Conservation (phyloP, 192 early-diverging fungal genomes). For the Diversispora eburnea region DNA sequence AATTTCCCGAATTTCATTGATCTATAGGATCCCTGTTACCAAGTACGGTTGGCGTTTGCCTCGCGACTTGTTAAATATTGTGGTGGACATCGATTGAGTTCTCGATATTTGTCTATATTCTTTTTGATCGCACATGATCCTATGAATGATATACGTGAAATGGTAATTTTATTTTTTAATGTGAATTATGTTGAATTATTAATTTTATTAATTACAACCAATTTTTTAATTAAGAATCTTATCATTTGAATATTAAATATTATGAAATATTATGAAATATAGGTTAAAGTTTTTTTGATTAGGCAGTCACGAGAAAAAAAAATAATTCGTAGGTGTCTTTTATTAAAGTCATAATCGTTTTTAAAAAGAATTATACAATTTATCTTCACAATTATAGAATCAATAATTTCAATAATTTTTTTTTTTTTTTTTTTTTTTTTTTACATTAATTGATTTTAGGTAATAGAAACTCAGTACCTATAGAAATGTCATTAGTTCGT, state of each 20-base stretch:
- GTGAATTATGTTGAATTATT: no score
- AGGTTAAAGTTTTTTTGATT: slow-evolving; percentile 21
- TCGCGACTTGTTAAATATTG: slow-evolving; percentile 72
- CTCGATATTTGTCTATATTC: slow-evolving; percentile 67
- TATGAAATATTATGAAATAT: slow-evolving; percentile 12
- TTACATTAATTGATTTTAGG: slow-evolving; percentile 10
- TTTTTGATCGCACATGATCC: slow-evolving; percentile 87
- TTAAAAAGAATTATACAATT: no score
- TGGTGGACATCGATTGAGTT: slow-evolving; percentile 53
- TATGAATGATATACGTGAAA: slow-evolving; percentile 61
- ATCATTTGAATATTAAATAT: neutral
- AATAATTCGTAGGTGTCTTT: neutral
- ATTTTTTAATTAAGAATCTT: neutral
- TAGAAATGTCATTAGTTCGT: slow-evolving; percentile 58
- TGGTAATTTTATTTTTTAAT: slow-evolving; percentile 51
- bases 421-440: slow-evolving; percentile 1
- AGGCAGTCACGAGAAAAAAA: slow-evolving; percentile 1
- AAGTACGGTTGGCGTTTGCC: slow-evolving; percentile 72
- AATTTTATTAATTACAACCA: neutral
- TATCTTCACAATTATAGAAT: neutral
- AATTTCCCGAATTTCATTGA: slow-evolving; percentile 18
- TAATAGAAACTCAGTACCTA: slow-evolving; percentile 40
- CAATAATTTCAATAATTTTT: neutral
- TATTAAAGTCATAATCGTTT: no score
- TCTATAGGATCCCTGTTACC: slow-evolving; percentile 69